These are phyloP conservation scores for Apiosordaria backusii DNA, from an alignment of 495 filamentous ascomycete genomes.

Conservation along the genomic window DNA sequence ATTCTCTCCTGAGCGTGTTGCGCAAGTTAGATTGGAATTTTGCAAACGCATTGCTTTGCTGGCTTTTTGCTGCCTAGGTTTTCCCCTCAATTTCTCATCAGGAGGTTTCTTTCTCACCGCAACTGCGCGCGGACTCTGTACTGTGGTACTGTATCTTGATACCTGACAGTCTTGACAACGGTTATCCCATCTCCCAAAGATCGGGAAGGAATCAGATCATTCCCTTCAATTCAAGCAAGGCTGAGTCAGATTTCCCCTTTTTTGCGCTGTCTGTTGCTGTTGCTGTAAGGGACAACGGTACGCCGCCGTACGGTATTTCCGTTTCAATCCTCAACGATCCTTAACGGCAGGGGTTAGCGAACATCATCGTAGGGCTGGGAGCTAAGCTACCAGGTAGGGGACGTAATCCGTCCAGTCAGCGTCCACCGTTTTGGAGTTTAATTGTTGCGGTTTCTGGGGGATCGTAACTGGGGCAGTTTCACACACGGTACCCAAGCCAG, in stretches of 20 bases:
- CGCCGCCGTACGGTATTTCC: neutral
- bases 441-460: neutral
- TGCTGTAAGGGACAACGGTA: too few relatives aligned
- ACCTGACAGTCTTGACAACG: too few relatives aligned
- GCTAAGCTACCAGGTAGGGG: neutral
- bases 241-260: neutral
- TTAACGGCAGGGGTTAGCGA: neutral
- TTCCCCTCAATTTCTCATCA: too few relatives aligned
- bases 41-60: neutral
- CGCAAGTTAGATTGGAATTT: neutral
- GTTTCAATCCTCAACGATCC: neutral
- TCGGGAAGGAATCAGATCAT: too few relatives aligned
- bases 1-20: neutral
- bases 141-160: too few relatives aligned
- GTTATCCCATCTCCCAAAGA: too few relatives aligned
- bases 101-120: neutral
- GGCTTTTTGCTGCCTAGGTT: neutral
- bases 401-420: neutral
- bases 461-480: too few relatives aligned
- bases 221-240: too few relatives aligned
- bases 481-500: neutral
- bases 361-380: neutral
- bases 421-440: neutral
- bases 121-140: neutral
- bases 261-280: too few relatives aligned